These are phyloP conservation scores for Thraustochytrium striatum DNA, from an alignment of 352 stramenopile species.

Conservation along the genomic window DNA sequence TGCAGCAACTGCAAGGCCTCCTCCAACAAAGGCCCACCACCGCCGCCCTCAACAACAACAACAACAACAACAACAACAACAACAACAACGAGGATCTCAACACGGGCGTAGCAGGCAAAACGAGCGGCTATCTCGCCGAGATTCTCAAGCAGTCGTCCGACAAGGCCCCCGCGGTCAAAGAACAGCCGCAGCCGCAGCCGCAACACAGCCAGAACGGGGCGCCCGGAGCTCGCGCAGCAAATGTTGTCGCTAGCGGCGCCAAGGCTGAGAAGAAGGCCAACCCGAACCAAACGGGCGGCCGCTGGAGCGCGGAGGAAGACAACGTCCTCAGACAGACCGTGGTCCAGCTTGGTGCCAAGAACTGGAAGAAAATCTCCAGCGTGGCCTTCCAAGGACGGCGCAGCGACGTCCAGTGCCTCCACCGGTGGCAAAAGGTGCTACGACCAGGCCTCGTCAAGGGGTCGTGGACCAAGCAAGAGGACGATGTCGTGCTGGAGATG, in stretches of 20 bases:
- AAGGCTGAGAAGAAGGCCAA: neutral
- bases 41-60: neutral
- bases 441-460: constrained; percentile 78
- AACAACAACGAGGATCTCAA: no score
- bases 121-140: no score
- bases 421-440: constrained; percentile 80
- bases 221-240: no score
- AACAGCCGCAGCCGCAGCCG: no score
- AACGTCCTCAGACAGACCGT: constrained; percentile 73
- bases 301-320: constrained; percentile 79
- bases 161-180: no score
- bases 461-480: constrained; percentile 69
- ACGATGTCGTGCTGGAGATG: constrained; percentile 33
- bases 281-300: constrained; percentile 28
- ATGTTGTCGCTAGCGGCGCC: neutral
- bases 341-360: constrained; percentile 72
- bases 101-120: no score
- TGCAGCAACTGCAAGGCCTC: neutral
- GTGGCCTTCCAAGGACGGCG: constrained; percentile 70
- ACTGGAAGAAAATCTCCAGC: constrained; percentile 80
- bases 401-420: constrained; percentile 77
- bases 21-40: neutral
- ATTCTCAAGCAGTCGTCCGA: no score
- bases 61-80: neutral
- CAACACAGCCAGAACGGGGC: no score